Evolutionary conservation across 169 alveolate species (phyloP).

Genomic region (Cryptosporidium sp.): DNA sequence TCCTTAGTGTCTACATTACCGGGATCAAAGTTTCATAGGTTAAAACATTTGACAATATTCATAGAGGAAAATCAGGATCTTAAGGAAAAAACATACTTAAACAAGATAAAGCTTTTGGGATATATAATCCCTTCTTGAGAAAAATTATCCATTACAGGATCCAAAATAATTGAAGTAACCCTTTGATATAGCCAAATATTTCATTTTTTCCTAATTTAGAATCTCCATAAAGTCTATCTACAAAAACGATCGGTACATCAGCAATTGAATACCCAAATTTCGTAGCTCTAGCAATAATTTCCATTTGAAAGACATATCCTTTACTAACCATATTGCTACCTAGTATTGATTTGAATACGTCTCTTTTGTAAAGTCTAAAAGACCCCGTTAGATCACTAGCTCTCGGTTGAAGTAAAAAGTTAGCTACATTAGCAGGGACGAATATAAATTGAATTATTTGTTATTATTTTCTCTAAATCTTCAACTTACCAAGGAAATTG

Average conservation of each 20-base stretch:
- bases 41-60: constrained; percentile 59
- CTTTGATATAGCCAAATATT: constrained; percentile 90
- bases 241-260: constrained; percentile 97
- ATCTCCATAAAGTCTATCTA: constrained; percentile 96
- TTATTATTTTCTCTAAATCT: background rate
- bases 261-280: constrained; percentile 89
- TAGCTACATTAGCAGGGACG: constrained; percentile 72
- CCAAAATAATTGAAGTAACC: constrained; percentile 89
- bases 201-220: constrained; percentile 95
- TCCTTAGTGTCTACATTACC: constrained; percentile 19
- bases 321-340: constrained; percentile 82
- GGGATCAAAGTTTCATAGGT: constrained; percentile 66
- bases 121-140: constrained; percentile 37
- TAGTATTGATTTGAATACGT: constrained; percentile 87
- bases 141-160: constrained; percentile 78
- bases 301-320: constrained; percentile 98
- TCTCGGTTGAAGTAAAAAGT: constrained; percentile 85
- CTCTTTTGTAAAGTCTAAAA: constrained; percentile 93
- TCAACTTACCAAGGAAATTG: constrained; percentile 85
- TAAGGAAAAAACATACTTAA: constrained; percentile 44
- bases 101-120: constrained; percentile 47
- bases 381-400: constrained; percentile 95
- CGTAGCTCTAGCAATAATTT: constrained; percentile 93
- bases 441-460: background rate
- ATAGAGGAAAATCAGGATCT: constrained; percentile 63